Conservation (phyloP, 495 filamentous ascomycete genomes). For the Xylaria telfairii region DNA sequence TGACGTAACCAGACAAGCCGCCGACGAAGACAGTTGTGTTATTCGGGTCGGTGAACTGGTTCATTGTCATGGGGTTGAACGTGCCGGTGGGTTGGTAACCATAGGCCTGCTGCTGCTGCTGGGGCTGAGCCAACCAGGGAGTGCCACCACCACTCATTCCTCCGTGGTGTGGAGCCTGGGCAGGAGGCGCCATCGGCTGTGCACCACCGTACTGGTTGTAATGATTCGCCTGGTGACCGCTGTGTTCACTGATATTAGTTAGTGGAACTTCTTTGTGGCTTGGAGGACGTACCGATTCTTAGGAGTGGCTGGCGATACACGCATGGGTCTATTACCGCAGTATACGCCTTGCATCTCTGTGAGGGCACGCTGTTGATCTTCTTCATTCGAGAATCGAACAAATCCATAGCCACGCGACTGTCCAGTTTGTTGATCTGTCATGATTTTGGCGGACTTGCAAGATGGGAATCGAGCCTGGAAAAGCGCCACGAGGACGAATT, state of each 20-base stretch:
- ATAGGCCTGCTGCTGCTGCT: slow-evolving; percentile 58
- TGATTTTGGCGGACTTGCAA: slow-evolving; percentile 99
- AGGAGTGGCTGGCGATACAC: slow-evolving; percentile 95
- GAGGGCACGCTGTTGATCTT: slow-evolving; percentile 92
- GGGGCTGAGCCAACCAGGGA: slow-evolving; percentile 44
- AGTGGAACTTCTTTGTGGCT: not conserved
- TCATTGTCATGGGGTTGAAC: slow-evolving; percentile 75
- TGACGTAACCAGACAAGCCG: slow-evolving; percentile 96
- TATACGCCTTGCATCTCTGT: slow-evolving; percentile 99
- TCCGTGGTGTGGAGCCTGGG: slow-evolving; percentile 43
- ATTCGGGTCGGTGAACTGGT: slow-evolving; percentile 99
- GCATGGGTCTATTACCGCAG: slow-evolving; percentile 98
- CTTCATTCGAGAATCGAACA: slow-evolving; percentile 93
- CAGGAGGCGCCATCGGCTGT: slow-evolving; percentile 48
- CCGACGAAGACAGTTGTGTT: slow-evolving; percentile 99
- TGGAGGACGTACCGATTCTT: slow-evolving; percentile 67
- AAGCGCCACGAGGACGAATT: slow-evolving; percentile 94
- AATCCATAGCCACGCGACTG: slow-evolving; percentile 99
- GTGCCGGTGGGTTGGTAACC: slow-evolving; percentile 50
- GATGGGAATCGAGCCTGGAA: slow-evolving; percentile 96
- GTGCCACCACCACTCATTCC: slow-evolving; percentile 48
- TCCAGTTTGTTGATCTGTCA: slow-evolving; percentile 97
- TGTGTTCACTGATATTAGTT: slow-evolving; percentile 11
- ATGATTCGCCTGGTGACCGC: slow-evolving; percentile 39
- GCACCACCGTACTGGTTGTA: slow-evolving; percentile 46